Evolutionary conservation across 768 basidiomycete species (phyloP), one percentile per base, ranked within the genome.

Genomic region (Cystobasidium ongulense): DNA sequence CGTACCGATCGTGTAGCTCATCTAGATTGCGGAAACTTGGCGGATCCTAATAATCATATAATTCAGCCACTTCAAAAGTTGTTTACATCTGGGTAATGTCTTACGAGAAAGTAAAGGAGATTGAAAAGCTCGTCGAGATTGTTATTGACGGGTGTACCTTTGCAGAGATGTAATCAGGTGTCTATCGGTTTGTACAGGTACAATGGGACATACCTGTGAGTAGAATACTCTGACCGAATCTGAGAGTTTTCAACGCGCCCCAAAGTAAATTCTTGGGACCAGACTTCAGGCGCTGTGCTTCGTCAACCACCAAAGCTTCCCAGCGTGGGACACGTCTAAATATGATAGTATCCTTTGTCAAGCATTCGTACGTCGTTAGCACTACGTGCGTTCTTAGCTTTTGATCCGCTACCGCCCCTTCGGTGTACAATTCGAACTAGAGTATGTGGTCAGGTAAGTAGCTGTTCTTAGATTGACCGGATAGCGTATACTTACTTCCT

Each of bases 81-180:
- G n/a, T n/a, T n/a, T n/a, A n/a, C n/a, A n/a, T n/a, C n/a, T n/a
- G n/a, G 36, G 21, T 3, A 0, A 27, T 41, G 17, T 1, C 27
- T 41, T 50, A 80, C 82, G 21, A 98, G 85, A 83, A 98, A 98
- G 80, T 92, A 91, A 88, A 99, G 92, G 52, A 99, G 84, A 80
- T 94, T 98, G 84, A 98, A 95, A 29, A 99, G 82, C 81, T 99
- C 96, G 59, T 91, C 86, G 27, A 99, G 89, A 79, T 97, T 98
- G 83, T 98, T 98, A 81, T 98, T 98, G 73, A 98, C 81, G 0
- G 95, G 95, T 0, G 96, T 98, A 86, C 75, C 66, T 46, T 29
- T 8, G 31, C 43, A 35, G 10, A 79, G 86, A 79, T n/a, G n/a
- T n/a, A 80, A 89, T 91, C 1, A 86, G 82, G 68, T 89, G 90